Base-by-base conservation (phyloP, 2,329 filamentous ascomycete species). In the Aspergillus transmontanensis region DNA sequence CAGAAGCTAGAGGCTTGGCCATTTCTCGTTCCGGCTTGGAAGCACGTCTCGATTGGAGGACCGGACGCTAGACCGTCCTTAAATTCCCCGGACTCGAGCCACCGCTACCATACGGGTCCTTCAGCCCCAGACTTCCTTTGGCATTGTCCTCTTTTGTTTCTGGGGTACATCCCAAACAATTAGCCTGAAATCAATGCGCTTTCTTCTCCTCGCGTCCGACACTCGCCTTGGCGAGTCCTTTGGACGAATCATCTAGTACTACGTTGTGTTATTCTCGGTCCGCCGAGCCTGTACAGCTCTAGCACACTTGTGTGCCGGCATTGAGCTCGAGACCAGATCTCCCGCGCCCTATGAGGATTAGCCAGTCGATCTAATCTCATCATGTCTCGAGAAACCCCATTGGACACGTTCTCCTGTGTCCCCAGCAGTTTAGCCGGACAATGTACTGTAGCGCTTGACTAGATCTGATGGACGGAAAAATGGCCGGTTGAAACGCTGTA, bases 1-100 rank as follows among this genome's bases (percentile, higher is more conserved):
- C 61, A 59, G 54, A 58, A 28, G 55, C 58, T 63, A 64, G 51
- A 56, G 61, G 43, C 61, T 66, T 64, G 64, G 61, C 64, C 56
- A n/a, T 53, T 62, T 43, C 58, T 19, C 43, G 48, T 66, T 41
- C 34, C 30, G 62, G 43, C 50, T 59, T 59, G 61, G 54, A 41
- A n/a, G 26, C 57, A 28, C 21, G 30, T 43, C 34, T 57, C 39
- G 12, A 53, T 46, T 54, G 58, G 57, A 61, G 39, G 50, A 58
- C 56, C 46, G 55, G 58, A 30, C 39, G 58, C 58, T 60, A 60
- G 58, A 55, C 54, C 41, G 53, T 58, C 51, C 30, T 51, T 30
- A 55, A 54, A 58, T 45, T 57, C 61, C 58, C 61, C 61, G 32
- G 61, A 57, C 58, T 43, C 6, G n/a, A n/a, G 45, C 36, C 58